Evolutionary conservation across 345 rosid genomes (phyloP), one percentile per base, ranked within the genome.

Genomic region (Psidium guajava): DNA sequence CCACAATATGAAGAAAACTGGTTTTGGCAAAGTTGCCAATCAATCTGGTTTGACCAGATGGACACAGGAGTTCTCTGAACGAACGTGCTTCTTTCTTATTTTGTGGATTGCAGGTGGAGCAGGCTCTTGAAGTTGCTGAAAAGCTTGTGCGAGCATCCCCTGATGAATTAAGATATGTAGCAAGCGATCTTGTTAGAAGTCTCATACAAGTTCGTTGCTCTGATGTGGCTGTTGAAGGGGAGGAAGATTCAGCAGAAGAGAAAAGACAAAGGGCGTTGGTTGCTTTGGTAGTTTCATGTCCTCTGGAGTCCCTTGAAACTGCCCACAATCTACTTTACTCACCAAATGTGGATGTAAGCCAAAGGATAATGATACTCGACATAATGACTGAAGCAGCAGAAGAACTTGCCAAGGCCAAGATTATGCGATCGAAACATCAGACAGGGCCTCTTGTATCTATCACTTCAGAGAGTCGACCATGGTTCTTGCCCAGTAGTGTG

Each of bases 161-260:
- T 56, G 98, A 95, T 90, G 99, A 97, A 88, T 94, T 97, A 84
- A 91, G 88, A 42, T 95, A 93, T 82, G 54, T 96, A 86, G 96
- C 98, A 55, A 89, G 95, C 83, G 98, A 97, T 86, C 96, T 97
- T 88, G 89, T 88, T 84, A 94, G 96, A 88, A 90, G 90, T 89
- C 96, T 97, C 49, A 88, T 96, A 49, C 99, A 93, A 87, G 94
- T 97, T 89, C 99, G 96, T 85, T 97, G 98, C 92, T 94, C 94
- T 86, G 93, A 97, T 90, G 86, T 95, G 88, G 90, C 98, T 86
- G 90, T 93, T 24, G 98, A 96, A 90, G 99, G 96, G 40, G 99
- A 97, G 91, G 98, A 97, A 94, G 98, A 96, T 54, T 91, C 98
- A 83, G 92, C 98, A 86, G 99, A 97, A 92, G 98, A 96, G 90